Percentiles rank a stretch among this genome's conserved stretches.
These are phyloP conservation scores for Microbotryum silenes-acaulis DNA, from an alignment of 1,284 basidiomycete genomes.

Conservation along the genomic window DNA sequence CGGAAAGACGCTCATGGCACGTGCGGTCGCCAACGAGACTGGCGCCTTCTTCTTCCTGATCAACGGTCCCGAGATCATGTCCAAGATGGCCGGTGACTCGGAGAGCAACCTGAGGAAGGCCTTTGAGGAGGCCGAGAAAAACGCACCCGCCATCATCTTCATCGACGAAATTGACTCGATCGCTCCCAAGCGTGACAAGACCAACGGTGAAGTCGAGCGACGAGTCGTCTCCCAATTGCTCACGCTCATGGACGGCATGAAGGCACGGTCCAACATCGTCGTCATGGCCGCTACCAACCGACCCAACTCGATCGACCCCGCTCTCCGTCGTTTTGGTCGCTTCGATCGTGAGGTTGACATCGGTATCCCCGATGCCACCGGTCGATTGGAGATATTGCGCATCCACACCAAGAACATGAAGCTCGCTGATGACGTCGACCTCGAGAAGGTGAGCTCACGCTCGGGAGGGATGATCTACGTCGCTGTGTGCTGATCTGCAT, in stretches of 20 bases:
- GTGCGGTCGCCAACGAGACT: slow-evolving; percentile 98
- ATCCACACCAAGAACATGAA: slow-evolving; percentile 99
- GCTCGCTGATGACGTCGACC: slow-evolving; percentile 87
- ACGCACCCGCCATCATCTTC: slow-evolving; percentile 99
- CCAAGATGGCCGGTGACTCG: slow-evolving; percentile 62
- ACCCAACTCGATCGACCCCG: slow-evolving; percentile 98
- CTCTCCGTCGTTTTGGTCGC: slow-evolving; percentile 93
- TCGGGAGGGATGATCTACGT: neutral
- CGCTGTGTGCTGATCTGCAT: too few species aligned
- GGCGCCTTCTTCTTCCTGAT: slow-evolving; percentile 99
- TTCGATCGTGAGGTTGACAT: slow-evolving; percentile 99
- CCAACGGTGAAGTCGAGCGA: slow-evolving; percentile 97
- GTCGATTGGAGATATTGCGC: slow-evolving; percentile 93
- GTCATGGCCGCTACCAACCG: slow-evolving; percentile 99
- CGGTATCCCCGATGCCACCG: slow-evolving; percentile 96
- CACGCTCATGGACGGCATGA: slow-evolving; percentile 97
- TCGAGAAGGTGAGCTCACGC: slow-evolving; percentile 64
- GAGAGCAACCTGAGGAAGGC: slow-evolving; percentile 96
- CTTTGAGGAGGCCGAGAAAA: slow-evolving; percentile 99
- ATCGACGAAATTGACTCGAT: slow-evolving; percentile 99
- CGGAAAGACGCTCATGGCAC: slow-evolving; percentile 97
- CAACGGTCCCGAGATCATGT: slow-evolving; percentile 99
- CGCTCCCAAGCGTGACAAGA: slow-evolving; percentile 99
- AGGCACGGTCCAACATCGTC: slow-evolving; percentile 96
- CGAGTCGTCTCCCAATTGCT: slow-evolving; percentile 96